A percentile compares a stretch with the other conserved stretches of the same genome.
phyloP scores from a whole-genome alignment of 139 green algal species.

The Spirogloea muscicola region DNA sequence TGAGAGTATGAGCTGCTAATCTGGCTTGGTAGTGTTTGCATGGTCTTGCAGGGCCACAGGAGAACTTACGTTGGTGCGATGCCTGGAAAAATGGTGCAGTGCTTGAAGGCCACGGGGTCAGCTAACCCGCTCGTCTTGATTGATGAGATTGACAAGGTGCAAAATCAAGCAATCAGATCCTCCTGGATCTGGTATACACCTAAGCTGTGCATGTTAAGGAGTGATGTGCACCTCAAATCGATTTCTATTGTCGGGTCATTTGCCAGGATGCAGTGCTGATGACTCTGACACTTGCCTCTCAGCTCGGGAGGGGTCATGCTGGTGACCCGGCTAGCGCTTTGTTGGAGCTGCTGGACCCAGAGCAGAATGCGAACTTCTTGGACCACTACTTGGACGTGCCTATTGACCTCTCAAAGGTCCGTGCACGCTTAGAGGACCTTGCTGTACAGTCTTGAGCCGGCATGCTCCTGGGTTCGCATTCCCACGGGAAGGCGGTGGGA shows the following conservation, averaged over 20 bases:
- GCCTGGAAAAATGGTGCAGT: slow-evolving; percentile 51
- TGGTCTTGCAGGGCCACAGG: slow-evolving; percentile 47
- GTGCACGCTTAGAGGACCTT: neutral
- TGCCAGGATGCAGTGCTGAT: no score
- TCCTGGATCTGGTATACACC: no score
- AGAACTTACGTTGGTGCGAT: slow-evolving; percentile 57
- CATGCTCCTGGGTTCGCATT: neutral
- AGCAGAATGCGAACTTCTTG: slow-evolving; percentile 88
- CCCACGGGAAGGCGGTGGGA: no score
- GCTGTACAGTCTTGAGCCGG: neutral
- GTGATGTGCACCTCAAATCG: no score
- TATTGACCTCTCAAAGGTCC: slow-evolving; percentile 79
- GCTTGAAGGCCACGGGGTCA: neutral
- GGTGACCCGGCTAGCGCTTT: slow-evolving; percentile 88
- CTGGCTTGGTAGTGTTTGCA: no score
- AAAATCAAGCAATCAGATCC: no score
- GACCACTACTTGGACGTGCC: slow-evolving; percentile 96
- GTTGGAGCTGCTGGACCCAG: slow-evolving; percentile 93
- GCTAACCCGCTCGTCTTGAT: slow-evolving; percentile 54
- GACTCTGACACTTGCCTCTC: no score
- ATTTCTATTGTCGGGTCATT: no score
- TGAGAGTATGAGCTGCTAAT: no score
- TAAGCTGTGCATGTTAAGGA: no score
- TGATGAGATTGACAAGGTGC: slow-evolving; percentile 59
- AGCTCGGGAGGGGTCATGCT: neutral